These are phyloP conservation scores for Trichosporon sp. DNA, from an alignment of 1,284 basidiomycete genomes.

Conservation along the genomic window DNA sequence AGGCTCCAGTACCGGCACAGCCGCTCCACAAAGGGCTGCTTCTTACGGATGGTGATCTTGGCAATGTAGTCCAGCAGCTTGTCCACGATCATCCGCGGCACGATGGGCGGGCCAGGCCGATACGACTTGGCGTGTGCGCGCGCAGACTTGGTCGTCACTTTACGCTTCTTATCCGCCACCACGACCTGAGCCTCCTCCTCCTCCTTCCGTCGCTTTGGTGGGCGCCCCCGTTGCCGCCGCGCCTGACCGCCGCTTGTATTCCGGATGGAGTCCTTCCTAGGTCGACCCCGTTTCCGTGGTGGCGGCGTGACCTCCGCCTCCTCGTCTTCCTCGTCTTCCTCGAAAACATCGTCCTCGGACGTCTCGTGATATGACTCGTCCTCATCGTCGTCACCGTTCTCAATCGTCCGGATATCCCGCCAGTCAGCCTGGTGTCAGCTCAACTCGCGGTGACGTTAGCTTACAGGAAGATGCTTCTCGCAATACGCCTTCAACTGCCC, in stretches of 20 bases:
- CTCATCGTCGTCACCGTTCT: slow-evolving; percentile 34
- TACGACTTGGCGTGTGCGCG: slow-evolving; percentile 57
- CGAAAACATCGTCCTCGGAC: neutral
- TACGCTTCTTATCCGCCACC: slow-evolving; percentile 4
- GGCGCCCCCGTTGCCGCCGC: neutral
- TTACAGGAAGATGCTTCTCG: slow-evolving; percentile 80
- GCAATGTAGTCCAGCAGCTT: slow-evolving; percentile 72
- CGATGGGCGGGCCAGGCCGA: slow-evolving; percentile 54
- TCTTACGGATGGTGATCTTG: slow-evolving; percentile 70
- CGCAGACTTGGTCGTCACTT: slow-evolving; percentile 52
- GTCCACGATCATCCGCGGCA: slow-evolving; percentile 56
- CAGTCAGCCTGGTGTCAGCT: slow-evolving; percentile 23
- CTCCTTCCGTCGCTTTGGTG: neutral
- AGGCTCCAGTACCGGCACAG: slow-evolving; percentile 94
- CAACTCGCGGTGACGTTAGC: slow-evolving; percentile 33
- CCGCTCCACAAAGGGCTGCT: slow-evolving; percentile 68
- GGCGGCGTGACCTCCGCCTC: slow-evolving; percentile 41
- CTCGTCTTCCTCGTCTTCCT: slow-evolving; percentile 42
- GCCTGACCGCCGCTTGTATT: neutral
- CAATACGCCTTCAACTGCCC: slow-evolving; percentile 68
- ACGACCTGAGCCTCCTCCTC: neutral
- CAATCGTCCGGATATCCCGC: slow-evolving; percentile 11
- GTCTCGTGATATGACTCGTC: slow-evolving; percentile 33
- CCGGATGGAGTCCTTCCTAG: slow-evolving; percentile 17
- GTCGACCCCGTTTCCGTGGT: slow-evolving; percentile 13